Conservation (phyloP, 2,329 filamentous ascomycete genomes). For the Trichoderma breve region DNA sequence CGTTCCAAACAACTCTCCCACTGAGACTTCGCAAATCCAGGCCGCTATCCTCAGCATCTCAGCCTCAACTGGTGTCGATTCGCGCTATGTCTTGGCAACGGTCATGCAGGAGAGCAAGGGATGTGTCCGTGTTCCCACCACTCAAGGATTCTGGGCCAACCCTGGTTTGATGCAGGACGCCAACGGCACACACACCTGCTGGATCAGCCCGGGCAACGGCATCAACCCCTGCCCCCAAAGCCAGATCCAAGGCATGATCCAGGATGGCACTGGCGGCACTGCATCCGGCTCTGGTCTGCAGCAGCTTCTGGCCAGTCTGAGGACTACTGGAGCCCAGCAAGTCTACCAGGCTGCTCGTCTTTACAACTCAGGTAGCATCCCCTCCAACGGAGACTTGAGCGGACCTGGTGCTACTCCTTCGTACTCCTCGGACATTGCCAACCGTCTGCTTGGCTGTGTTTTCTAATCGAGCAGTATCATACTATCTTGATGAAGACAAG, state of each 20-base stretch:
- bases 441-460: conserved; percentile 24
- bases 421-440: conserved; percentile 25
- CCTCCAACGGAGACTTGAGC: conserved; percentile 23
- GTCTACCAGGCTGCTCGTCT: conserved; percentile 24
- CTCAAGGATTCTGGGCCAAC: conserved; percentile 41
- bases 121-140: conserved; percentile 42
- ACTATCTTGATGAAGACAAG: not conserved
- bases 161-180: conserved; percentile 43
- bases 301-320: conserved; percentile 1
- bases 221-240: conserved; percentile 31
- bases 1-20: not conserved
- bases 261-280: conserved; percentile 44
- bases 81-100: conserved; percentile 43
- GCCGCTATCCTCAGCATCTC: conserved; percentile 35
- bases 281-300: conserved; percentile 40
- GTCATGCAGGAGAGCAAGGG: conserved; percentile 45
- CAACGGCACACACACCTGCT: conserved; percentile 37
- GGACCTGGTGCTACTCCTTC: conserved; percentile 20
- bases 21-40: conserved; percentile 12
- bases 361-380: conserved; percentile 25
- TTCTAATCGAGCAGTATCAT: not conserved
- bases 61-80: conserved; percentile 32
- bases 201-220: conserved; percentile 24
- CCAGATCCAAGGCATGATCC: conserved; percentile 33
- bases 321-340: not conserved